Conservation (phyloP, 352 stramenopile genomes). For the Pythium brachiatum region DNA sequence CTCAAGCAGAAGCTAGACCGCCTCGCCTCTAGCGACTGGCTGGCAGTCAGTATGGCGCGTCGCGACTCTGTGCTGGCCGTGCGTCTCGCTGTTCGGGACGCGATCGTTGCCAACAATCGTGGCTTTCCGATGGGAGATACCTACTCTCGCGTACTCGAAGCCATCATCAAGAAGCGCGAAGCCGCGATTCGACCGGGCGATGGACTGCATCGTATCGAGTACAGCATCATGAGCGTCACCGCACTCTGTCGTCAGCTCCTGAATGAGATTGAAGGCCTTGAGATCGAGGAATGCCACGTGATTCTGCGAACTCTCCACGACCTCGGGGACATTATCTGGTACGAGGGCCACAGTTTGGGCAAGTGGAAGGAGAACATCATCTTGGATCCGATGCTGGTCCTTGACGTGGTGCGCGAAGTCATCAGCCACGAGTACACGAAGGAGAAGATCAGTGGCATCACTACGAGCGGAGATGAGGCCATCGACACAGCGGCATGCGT, state of each 20-base stretch:
- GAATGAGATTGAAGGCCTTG: conserved; percentile 15
- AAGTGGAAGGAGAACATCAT: conserved; percentile 13
- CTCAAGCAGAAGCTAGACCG: too few relatives aligned
- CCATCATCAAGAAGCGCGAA: background rate
- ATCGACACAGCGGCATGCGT: too few relatives aligned
- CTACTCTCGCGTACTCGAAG: background rate
- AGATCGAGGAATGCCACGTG: conserved; percentile 8
- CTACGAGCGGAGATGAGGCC: too few relatives aligned
- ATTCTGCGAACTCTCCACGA: conserved; percentile 21
- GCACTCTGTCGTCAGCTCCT: conserved; percentile 3
- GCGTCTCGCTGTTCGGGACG: background rate
- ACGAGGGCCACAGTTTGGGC: conserved; percentile 8
- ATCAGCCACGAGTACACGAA: conserved; percentile 20
- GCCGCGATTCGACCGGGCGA: background rate
- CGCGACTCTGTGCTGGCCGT: background rate
- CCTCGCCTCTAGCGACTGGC: background rate
- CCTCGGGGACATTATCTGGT: conserved; percentile 24
- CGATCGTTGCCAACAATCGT: background rate
- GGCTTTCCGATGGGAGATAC: background rate
- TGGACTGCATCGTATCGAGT: background rate
- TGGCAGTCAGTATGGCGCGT: background rate
- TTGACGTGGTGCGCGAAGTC: conserved; percentile 29
- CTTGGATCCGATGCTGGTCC: conserved; percentile 27
- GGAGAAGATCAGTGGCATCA: too few relatives aligned
- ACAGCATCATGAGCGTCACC: background rate